These are phyloP conservation scores for Buxus sempervirens DNA, from an alignment of 164 flowering plant genomes.

Conservation along the genomic window DNA sequence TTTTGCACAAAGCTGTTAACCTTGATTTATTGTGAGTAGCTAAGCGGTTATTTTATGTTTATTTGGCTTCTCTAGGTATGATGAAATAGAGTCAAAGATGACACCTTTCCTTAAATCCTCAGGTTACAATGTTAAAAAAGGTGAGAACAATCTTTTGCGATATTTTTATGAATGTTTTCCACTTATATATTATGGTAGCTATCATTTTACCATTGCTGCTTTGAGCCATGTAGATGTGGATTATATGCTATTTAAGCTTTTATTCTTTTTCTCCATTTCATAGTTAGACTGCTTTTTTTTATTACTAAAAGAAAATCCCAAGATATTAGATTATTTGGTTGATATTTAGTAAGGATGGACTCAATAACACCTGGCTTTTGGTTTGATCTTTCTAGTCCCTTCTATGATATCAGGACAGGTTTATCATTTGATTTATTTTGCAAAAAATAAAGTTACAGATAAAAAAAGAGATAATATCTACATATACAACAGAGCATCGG, in stretches of 20 bases:
- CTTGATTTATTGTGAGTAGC: not conserved
- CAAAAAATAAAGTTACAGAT: too few relatives aligned
- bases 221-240: not conserved
- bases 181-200: not conserved
- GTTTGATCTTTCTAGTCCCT: not conserved
- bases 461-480: too few relatives aligned
- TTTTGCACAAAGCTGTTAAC: not conserved
- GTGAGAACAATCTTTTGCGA: conserved; percentile 31
- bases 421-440: not conserved
- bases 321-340: not conserved
- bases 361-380: not conserved
- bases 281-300: too few relatives aligned
- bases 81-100: conserved; percentile 95
- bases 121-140: conserved; percentile 97
- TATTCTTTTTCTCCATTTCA: too few relatives aligned
- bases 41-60: not conserved
- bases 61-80: conserved; percentile 47
- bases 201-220: not conserved
- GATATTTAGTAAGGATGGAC: not conserved
- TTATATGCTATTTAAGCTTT: too few relatives aligned
- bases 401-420: not conserved
- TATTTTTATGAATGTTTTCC: not conserved
- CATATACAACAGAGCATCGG: too few relatives aligned
- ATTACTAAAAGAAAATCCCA: too few relatives aligned
- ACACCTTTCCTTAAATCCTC: conserved; percentile 72